These are phyloP conservation scores for Escovopsis sp. DNA, from an alignment of 2,329 filamentous ascomycete genomes.

Conservation along the genomic window DNA sequence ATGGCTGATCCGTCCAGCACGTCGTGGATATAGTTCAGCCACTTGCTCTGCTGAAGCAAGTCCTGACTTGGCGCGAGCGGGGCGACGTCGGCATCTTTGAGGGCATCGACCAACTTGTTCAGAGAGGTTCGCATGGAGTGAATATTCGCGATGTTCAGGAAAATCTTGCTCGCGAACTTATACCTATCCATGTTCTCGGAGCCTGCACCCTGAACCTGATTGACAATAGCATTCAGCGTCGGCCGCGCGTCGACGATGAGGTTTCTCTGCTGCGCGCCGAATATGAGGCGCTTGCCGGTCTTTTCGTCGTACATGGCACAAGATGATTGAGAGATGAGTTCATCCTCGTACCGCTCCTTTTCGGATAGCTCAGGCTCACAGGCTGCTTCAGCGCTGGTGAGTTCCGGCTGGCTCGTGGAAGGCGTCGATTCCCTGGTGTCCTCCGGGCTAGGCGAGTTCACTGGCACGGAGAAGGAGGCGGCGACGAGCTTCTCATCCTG, in stretches of 20 bases:
- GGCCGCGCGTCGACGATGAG: conserved; percentile 92
- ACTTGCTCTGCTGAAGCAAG: conserved; percentile 65
- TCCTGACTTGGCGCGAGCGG: conserved; percentile 70
- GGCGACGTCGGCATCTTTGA: conserved; percentile 86
- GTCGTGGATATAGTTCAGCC: conserved; percentile 77
- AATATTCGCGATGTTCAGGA: conserved; percentile 94
- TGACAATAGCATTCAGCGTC: conserved; percentile 84
- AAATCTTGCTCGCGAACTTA: conserved; percentile 77
- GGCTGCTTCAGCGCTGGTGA: conserved; percentile 17
- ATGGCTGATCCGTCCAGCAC: conserved; percentile 72
- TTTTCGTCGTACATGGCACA: conserved; percentile 36
- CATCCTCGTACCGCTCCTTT: conserved; percentile 53
- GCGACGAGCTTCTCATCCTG: conserved; percentile 91
- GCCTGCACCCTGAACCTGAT: conserved; percentile 83
- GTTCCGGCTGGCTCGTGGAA: conserved; percentile 33
- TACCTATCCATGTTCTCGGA: conserved; percentile 99
- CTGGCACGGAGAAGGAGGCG: conserved; percentile 57
- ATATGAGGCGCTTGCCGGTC: conserved; percentile 50
- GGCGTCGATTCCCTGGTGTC: conserved; percentile 20
- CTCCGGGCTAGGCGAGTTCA: conserved; percentile 16
- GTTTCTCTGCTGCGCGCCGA: conserved; percentile 85
- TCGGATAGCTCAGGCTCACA: conserved; percentile 39
- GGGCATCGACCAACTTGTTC: conserved; percentile 69
- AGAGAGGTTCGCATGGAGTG: conserved; percentile 94
- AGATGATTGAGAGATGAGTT: conserved; percentile 33